Conservation (phyloP, 768 basidiomycete genomes). For the Leccinum boreale region DNA sequence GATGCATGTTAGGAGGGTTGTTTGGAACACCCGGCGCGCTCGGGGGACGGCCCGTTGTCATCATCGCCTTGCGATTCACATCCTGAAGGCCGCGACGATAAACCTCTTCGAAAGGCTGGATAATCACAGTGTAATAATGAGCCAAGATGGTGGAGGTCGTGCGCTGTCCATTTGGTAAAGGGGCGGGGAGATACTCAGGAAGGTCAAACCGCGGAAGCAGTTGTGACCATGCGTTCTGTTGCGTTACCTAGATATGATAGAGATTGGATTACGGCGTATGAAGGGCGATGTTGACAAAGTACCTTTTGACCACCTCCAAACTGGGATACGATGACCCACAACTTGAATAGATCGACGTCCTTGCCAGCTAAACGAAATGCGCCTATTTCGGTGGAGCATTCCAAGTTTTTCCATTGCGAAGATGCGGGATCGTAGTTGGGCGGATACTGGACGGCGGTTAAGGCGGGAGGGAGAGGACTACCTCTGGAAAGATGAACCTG, state of each 20-base stretch:
- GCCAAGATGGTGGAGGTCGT: conserved; percentile 51
- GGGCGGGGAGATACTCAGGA: conserved; percentile 50
- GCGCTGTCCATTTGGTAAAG: conserved; percentile 45
- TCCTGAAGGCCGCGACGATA: conserved; percentile 63
- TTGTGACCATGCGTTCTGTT: conserved; percentile 54
- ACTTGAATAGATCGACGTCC: conserved; percentile 72
- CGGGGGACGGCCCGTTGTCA: conserved; percentile 36
- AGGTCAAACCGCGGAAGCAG: conserved; percentile 57
- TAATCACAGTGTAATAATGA: conserved; percentile 58
- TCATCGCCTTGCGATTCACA: conserved; percentile 53
- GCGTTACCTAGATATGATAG: conserved; percentile 38
- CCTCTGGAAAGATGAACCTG: conserved; percentile 53
- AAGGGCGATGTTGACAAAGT: conserved; percentile 24
- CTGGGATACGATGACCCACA: conserved; percentile 62
- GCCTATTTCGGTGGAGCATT: conserved; percentile 59
- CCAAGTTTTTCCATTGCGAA: conserved; percentile 65
- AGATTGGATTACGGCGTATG: conserved; percentile 13
- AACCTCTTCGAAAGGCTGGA: conserved; percentile 70
- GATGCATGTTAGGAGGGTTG: conserved; percentile 17
- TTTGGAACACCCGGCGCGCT: conserved; percentile 12
- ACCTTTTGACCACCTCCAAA: conserved; percentile 63
- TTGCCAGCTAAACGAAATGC: conserved; percentile 66
- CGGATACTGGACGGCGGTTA: conserved; percentile 59
- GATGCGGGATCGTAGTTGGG: conserved; percentile 58
- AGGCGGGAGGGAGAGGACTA: conserved; percentile 69